Percentiles rank a stretch among this genome's conserved stretches.
Conservation (phyloP, 352 stramenopile species). For the Lagenidium sp. region DNA sequence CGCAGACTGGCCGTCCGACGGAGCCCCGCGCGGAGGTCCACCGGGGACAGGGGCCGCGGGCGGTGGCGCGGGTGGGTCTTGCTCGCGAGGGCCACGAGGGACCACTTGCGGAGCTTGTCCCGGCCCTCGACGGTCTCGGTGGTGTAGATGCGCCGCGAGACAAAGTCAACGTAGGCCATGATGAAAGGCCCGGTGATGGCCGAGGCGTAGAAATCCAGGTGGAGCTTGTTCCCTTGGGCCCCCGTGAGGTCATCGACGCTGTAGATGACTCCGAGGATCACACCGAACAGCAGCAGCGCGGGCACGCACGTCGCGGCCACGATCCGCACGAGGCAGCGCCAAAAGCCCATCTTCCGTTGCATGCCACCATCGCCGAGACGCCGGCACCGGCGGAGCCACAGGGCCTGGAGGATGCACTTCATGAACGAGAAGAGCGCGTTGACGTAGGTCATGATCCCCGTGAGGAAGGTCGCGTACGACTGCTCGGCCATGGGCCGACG, state of each 20-base stretch:
- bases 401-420: conserved; percentile 13
- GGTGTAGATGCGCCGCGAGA: conserved; percentile 14
- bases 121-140: conserved; percentile 6
- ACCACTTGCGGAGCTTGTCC: too few species aligned
- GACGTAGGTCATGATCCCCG: conserved; percentile 21
- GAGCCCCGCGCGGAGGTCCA: too few species aligned
- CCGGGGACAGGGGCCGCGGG: too few species aligned
- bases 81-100: too few species aligned
- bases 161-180: conserved; percentile 13
- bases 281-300: neutral
- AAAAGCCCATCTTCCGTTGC: neutral
- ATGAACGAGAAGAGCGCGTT: conserved; percentile 16
- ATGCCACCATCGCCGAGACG: conserved; percentile 10
- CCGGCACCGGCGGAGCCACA: conserved; percentile 14
- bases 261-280: conserved; percentile 2
- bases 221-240: neutral
- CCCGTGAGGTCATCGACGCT: conserved; percentile 7
- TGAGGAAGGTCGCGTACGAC: conserved; percentile 12
- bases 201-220: conserved; percentile 17
- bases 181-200: conserved; percentile 10
- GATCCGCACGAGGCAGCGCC: neutral
- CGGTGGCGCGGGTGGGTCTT: too few species aligned
- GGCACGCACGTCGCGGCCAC: neutral
- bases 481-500: conserved; percentile 3
- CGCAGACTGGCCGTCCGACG: too few species aligned